phyloP scores from a whole-genome alignment of 371 early-diverging fungal genomes.

The Mucor plumbeus region DNA sequence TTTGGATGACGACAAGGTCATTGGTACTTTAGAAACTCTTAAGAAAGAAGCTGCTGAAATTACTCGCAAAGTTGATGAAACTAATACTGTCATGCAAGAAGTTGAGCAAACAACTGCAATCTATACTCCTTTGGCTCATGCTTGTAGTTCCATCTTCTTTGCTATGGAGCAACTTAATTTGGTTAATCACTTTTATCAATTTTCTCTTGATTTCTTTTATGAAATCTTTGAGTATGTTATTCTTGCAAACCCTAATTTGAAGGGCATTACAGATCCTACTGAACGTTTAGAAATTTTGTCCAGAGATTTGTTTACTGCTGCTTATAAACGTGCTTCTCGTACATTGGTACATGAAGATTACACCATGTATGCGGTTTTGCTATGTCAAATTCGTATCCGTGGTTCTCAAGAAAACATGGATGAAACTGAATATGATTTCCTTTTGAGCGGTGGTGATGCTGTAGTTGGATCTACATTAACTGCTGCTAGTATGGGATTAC shows the following conservation, averaged over 20 bases:
- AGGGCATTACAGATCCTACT: constrained; percentile 72
- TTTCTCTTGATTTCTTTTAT: constrained; percentile 96
- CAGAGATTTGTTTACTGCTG: constrained; percentile 83
- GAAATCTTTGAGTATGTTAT: constrained; percentile 91
- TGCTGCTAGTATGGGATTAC: constrained; percentile 48
- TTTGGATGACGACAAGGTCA: constrained; percentile 95
- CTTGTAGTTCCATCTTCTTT: constrained; percentile 95
- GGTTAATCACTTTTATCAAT: constrained; percentile 95
- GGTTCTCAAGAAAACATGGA: constrained; percentile 63
- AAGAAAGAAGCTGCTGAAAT: constrained; percentile 97
- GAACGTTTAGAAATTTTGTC: constrained; percentile 80
- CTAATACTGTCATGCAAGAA: constrained; percentile 94
- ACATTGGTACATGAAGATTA: constrained; percentile 92
- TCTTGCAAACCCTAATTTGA: constrained; percentile 78
- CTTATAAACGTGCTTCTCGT: constrained; percentile 84
- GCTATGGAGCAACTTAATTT: constrained; percentile 92
- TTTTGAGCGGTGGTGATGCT: constrained; percentile 64
- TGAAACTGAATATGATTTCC: constrained; percentile 77
- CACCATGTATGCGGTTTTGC: constrained; percentile 84
- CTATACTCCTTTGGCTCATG: constrained; percentile 91
- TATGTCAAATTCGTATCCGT: constrained; percentile 87
- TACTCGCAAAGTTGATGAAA: constrained; percentile 90
- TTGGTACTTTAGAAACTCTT: constrained; percentile 91
- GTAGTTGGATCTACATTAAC: constrained; percentile 51
- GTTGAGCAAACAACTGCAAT: constrained; percentile 90